These are phyloP conservation scores for Santalum album DNA, from an alignment of 164 flowering plant genomes.

Conservation along the genomic window DNA sequence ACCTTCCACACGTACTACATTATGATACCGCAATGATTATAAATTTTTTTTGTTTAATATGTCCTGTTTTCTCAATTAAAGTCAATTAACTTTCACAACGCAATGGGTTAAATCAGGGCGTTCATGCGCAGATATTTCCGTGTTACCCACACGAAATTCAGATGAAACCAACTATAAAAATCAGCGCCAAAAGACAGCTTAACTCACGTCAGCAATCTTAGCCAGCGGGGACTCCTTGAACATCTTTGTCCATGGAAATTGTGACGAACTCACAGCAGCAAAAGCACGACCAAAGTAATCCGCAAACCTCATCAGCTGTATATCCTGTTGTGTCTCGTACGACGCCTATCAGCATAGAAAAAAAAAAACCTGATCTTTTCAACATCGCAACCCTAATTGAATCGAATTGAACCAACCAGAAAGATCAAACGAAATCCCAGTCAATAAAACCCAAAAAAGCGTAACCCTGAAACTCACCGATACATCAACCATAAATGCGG, in stretches of 20 bases:
- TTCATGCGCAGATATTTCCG: too few relatives aligned
- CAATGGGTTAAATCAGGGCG: too few relatives aligned
- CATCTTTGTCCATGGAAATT: conserved; percentile 70
- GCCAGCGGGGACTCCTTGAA: conserved; percentile 57
- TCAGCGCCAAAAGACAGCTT: too few relatives aligned
- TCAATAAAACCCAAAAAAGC: conserved; percentile 1
- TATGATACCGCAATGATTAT: too few relatives aligned
- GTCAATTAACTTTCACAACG: too few relatives aligned
- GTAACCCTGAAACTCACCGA: conserved; percentile 32
- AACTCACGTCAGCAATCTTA: conserved; percentile 58
- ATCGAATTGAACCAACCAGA: not conserved
- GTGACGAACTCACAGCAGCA: conserved; percentile 38
- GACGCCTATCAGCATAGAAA: conserved; percentile 34
- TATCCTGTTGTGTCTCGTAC: conserved; percentile 50
- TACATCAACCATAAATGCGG: conserved; percentile 43
- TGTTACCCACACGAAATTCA: too few relatives aligned
- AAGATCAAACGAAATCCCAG: conserved; percentile 2
- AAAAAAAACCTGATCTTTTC: not conserved
- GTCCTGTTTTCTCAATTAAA: too few relatives aligned
- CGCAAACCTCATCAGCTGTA: conserved; percentile 72
- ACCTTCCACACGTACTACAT: too few relatives aligned
- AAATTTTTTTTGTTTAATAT: too few relatives aligned
- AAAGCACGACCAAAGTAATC: conserved; percentile 75
- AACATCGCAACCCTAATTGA: too few relatives aligned
- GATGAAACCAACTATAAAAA: too few relatives aligned